Conservation (phyloP, 2,329 filamentous ascomycete species). For the Westerdykella ornata region DNA sequence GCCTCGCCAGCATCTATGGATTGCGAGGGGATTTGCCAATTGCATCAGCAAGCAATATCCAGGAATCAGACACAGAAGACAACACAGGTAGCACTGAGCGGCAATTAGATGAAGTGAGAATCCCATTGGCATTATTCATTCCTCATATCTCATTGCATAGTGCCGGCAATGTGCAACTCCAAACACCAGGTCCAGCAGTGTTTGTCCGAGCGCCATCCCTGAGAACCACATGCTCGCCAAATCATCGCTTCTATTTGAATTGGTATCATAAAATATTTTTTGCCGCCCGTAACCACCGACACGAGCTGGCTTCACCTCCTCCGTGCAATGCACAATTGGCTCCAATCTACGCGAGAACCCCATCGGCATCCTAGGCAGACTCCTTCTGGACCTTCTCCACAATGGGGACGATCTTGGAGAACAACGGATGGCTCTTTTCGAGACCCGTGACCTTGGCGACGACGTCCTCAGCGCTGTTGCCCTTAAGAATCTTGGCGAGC, state of each 20-base stretch:
- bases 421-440: conserved; percentile 69
- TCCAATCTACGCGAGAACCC: too few species aligned
- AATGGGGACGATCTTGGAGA: conserved; percentile 64
- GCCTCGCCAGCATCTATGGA: too few species aligned
- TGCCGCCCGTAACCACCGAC: background rate
- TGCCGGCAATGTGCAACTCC: background rate
- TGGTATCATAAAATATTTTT: background rate
- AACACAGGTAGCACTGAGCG: too few species aligned
- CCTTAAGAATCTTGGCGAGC: conserved; percentile 77
- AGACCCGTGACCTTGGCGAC: conserved; percentile 78
- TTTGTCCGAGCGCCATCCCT: background rate
- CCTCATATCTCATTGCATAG: background rate
- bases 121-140: background rate
- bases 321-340: too few species aligned
- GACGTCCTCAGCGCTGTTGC: conserved; percentile 64
- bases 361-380: background rate
- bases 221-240: background rate
- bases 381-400: conserved; percentile 70
- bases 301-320: too few species aligned
- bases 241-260: background rate
- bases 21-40: too few species aligned
- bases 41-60: too few species aligned
- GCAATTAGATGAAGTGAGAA: too few species aligned
- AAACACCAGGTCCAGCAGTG: background rate
- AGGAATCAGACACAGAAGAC: too few species aligned